Evolutionary conservation across 1,284 basidiomycete genomes (phyloP), one percentile per base, ranked within the genome.

Genomic region (Pseudozyma hubeiensis): DNA sequence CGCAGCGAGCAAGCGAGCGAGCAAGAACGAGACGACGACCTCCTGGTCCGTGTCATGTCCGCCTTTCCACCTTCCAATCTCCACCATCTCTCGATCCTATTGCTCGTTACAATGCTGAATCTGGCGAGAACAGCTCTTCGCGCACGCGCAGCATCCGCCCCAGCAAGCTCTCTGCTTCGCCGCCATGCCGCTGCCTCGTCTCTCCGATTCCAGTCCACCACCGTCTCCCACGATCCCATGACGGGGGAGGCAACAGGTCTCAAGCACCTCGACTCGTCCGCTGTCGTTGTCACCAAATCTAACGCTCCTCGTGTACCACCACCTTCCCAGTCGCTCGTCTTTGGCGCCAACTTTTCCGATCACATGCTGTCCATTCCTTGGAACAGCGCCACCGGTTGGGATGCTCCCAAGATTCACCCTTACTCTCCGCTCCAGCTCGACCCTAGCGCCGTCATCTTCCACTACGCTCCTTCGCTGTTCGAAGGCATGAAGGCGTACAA

Each of bases 401-500:
- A 89, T 29, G 85, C 88, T 3, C 95, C 94, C 11, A 87, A 89
- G 77, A 97, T 97, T 78, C 88, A 89, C 79, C 93, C 93, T 53
- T 97, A 94, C 84, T 90, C 89, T 1, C 89, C 92, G 13, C 86
- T 98, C 30, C 82, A 86, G 30, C 87, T 98, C 19, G 90, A 92
- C 64, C 96, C 96, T 8, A 91, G 92, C 66, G 89, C 90, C 11
- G 93, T 92, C 66, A 93, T 97, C 35, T 88, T 99, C 72, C 96
- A 99, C 86, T 99, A 99, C 86, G 95, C 94, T 0, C 87, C 90
- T 1, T 91, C 89, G 66, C 86, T 92, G 5, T 99, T 99, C 81
- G 96, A 99, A 84, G 96, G 96, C 29, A 90, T 97, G 89, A 99
- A 99, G 72, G 96, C 95, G 0, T 99, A 98, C 87, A 88, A 91